Conservation (phyloP, 257 asterid genomes). For the Solanum sejunctum region DNA sequence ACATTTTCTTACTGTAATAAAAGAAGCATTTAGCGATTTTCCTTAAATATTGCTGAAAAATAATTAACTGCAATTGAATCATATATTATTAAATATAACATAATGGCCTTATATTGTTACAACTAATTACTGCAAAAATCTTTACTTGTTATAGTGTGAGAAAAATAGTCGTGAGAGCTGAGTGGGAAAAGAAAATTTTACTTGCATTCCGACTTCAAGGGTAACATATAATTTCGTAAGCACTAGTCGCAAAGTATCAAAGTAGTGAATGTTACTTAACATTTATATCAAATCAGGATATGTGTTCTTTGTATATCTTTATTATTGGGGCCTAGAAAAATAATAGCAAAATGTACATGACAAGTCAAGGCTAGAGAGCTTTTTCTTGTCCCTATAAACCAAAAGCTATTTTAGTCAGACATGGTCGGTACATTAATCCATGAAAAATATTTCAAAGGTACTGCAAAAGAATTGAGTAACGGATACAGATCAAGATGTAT, state of each 20-base stretch:
- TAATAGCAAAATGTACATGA: background rate
- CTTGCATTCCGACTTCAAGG: no score
- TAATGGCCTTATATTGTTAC: no score
- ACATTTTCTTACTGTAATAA: no score
- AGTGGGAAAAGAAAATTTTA: no score
- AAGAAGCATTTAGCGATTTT: no score
- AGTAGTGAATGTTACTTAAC: background rate
- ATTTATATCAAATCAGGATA: background rate
- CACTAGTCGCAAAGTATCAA: background rate
- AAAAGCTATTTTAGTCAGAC: background rate
- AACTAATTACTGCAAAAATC: no score
- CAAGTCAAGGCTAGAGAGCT: background rate
- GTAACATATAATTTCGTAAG: background rate
- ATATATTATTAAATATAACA: no score
- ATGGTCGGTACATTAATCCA: background rate
- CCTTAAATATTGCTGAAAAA: no score
- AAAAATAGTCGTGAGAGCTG: no score
- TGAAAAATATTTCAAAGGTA: background rate
- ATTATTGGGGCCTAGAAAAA: background rate
- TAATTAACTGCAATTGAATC: no score
- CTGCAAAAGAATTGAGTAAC: background rate
- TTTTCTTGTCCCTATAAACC: background rate
- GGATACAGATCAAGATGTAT: background rate
- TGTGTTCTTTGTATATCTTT: background rate
- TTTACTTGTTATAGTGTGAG: no score